A percentile compares a stretch with the other conserved stretches of the same genome.
These are phyloP conservation scores for Chlorencoelia australis DNA, from an alignment of 2,329 filamentous ascomycete species.

Conservation along the genomic window DNA sequence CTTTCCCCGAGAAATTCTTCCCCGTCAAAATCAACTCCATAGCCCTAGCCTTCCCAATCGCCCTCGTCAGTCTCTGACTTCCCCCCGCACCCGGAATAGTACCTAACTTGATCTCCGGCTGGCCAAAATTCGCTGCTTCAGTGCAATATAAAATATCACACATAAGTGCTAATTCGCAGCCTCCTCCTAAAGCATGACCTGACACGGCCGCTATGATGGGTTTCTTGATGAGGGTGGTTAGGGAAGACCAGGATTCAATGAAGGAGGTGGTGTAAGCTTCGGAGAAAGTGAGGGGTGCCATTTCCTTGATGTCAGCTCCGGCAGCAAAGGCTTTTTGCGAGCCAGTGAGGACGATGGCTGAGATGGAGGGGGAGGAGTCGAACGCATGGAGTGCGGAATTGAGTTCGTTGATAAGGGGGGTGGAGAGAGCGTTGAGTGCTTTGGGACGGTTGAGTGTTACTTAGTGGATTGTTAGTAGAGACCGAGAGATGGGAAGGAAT, in stretches of 20 bases:
- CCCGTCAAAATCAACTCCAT: slow-evolving; percentile 91
- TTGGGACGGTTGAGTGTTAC: slow-evolving; percentile 92
- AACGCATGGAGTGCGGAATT: slow-evolving; percentile 66
- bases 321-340: slow-evolving; percentile 87
- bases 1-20: slow-evolving; percentile 68
- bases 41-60: slow-evolving; percentile 72
- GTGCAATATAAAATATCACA: slow-evolving; percentile 91
- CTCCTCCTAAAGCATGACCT: slow-evolving; percentile 87
- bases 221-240: slow-evolving; percentile 79
- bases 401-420: slow-evolving; percentile 81
- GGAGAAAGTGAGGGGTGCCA: slow-evolving; percentile 85
- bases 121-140: slow-evolving; percentile 77
- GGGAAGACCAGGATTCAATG: slow-evolving; percentile 87
- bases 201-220: slow-evolving; percentile 91
- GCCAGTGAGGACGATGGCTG: slow-evolving; percentile 77
- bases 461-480: slow-evolving; percentile 29
- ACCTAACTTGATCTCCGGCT: slow-evolving; percentile 94
- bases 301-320: slow-evolving; percentile 98
- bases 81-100: slow-evolving; percentile 88
- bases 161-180: slow-evolving; percentile 97
- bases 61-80: slow-evolving; percentile 75
- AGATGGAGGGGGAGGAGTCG: slow-evolving; percentile 58
- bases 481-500: background rate
- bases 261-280: slow-evolving; percentile 83
- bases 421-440: slow-evolving; percentile 88